A percentile compares a stretch with the other conserved stretches of the same genome.
Evolutionary conservation across 2,329 filamentous ascomycete genomes (phyloP).

Genomic region (Fusarium brevicatenulatum): DNA sequence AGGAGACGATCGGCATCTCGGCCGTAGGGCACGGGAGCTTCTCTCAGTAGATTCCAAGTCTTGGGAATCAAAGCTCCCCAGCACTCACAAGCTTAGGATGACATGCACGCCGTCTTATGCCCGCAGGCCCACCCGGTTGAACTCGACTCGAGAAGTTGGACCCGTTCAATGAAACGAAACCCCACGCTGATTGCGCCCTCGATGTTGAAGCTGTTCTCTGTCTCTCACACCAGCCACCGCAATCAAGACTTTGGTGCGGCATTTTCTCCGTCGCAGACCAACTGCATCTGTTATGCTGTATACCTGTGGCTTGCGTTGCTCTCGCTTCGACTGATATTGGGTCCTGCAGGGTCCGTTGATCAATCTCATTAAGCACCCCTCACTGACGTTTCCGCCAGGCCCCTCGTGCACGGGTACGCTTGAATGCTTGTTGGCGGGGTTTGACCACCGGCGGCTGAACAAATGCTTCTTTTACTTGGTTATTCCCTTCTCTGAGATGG

Average conservation of each 20-base stretch:
- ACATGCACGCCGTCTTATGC: constrained; percentile 32
- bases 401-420: constrained; percentile 32
- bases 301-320: constrained; percentile 20
- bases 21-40: constrained; percentile 3
- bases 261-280: constrained; percentile 26
- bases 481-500: not conserved
- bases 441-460: not conserved
- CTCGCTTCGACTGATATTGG: constrained; percentile 14
- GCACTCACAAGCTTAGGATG: constrained; percentile 27
- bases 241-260: constrained; percentile 17
- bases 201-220: constrained; percentile 1
- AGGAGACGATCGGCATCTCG: constrained; percentile 36
- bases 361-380: constrained; percentile 36
- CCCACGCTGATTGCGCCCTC: constrained; percentile 5
- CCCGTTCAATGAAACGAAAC: constrained; percentile 8
- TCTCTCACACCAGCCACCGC: constrained; percentile 18
- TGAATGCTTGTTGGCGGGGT: constrained; percentile 27
- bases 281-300: not conserved
- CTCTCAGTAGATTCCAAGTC: constrained; percentile 3
- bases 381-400: constrained; percentile 14
- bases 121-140: constrained; percentile 20
- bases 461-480: not conserved
- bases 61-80: constrained; percentile 11
- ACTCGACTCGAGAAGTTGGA: constrained; percentile 5
- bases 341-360: constrained; percentile 41